Percentiles rank a stretch among this genome's conserved stretches.
Conservation (phyloP, 306 rosid species). For the Cucumis sativus region DNA sequence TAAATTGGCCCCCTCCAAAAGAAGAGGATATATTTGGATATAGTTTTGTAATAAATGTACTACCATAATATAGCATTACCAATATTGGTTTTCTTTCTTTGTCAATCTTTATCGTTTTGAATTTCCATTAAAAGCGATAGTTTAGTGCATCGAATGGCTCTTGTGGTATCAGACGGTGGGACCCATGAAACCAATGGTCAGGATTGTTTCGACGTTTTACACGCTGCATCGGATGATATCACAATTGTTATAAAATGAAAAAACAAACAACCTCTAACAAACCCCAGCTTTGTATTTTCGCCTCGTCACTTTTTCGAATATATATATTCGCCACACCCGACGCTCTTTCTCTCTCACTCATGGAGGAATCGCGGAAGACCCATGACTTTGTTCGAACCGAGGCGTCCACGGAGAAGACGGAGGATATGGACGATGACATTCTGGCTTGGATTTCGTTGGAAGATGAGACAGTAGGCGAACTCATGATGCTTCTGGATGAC, state of each 20-base stretch:
- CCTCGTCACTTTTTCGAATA: background rate
- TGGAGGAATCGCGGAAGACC: slow-evolving; percentile 15
- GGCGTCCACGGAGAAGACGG: background rate
- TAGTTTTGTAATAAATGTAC: background rate
- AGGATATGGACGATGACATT: slow-evolving; percentile 5
- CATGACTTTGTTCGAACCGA: background rate
- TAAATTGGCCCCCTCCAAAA: too few relatives aligned
- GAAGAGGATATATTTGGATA: background rate
- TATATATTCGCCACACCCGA: background rate
- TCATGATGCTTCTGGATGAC: slow-evolving; percentile 14
- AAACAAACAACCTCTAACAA: too few relatives aligned
- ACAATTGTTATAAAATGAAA: too few relatives aligned
- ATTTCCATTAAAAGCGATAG: background rate
- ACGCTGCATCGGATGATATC: background rate
- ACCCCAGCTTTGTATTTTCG: background rate
- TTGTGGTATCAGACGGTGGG: background rate
- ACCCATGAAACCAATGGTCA: background rate
- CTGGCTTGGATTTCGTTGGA: slow-evolving; percentile 15
- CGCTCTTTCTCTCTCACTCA: background rate
- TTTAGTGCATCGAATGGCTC: background rate
- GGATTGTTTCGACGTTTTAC: background rate
- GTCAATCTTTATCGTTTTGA: background rate
- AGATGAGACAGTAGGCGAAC: slow-evolving; percentile 11
- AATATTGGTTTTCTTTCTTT: background rate
- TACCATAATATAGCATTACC: background rate